A percentile compares a stretch with the other conserved stretches of the same genome.
Conservation (phyloP, 2,329 filamentous ascomycete genomes). For the Neofusicoccum sp. region DNA sequence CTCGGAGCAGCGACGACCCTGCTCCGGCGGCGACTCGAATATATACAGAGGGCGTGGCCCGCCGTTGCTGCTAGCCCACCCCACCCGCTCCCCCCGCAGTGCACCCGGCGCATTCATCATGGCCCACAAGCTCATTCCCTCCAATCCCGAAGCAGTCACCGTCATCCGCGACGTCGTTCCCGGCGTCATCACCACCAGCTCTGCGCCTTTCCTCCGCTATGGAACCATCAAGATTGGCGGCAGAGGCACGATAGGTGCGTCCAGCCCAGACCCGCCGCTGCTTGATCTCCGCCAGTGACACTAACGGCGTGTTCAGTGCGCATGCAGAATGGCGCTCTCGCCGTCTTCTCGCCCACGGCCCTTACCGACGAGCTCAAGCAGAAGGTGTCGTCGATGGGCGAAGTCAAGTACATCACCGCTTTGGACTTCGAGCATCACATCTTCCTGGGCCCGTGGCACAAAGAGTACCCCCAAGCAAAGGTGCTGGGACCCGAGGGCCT, state of each 20-base stretch:
- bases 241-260: conserved; percentile 75
- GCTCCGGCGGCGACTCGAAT: neutral
- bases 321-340: conserved; percentile 72
- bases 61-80: neutral
- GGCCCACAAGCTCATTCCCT: conserved; percentile 42
- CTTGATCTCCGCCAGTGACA: conserved; percentile 1
- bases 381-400: conserved; percentile 56
- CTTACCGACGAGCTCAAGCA: conserved; percentile 75
- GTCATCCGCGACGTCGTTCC: conserved; percentile 83
- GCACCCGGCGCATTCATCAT: conserved; percentile 24
- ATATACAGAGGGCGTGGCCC: neutral
- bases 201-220: conserved; percentile 79
- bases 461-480: conserved; percentile 72
- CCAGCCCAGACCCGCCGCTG: neutral
- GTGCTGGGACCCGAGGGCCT: conserved; percentile 82
- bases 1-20: neutral
- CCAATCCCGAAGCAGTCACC: conserved; percentile 80
- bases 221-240: conserved; percentile 80
- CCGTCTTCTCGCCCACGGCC: conserved; percentile 88
- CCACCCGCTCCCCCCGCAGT: neutral
- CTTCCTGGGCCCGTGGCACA: conserved; percentile 81
- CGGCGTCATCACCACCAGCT: conserved; percentile 69
- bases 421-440: conserved; percentile 94
- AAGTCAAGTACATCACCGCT: conserved; percentile 80
- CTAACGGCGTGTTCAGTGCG: conserved; percentile 56